Evolutionary conservation across 208 protist genomes (phyloP).

Genomic region (Angomonas deanei): DNA sequence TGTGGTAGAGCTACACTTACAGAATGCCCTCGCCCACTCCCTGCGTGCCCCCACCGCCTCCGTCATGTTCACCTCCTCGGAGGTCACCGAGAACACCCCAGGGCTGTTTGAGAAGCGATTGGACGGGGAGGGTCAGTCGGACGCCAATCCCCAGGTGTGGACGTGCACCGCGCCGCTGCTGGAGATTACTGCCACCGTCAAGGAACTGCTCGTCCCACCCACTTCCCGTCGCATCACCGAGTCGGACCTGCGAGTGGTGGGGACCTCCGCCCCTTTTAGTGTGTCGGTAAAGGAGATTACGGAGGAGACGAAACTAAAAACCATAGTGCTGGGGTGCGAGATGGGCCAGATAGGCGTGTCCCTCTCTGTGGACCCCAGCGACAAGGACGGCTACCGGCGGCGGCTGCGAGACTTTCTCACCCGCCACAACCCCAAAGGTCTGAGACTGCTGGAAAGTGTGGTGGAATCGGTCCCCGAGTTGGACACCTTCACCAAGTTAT

Average conservation of each 20-base stretch:
- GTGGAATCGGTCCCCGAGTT: slow-evolving; percentile 55
- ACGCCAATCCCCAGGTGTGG: slow-evolving; percentile 34
- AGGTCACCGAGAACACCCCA: slow-evolving; percentile 30
- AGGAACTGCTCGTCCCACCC: slow-evolving; percentile 18
- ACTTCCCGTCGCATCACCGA: slow-evolving; percentile 8
- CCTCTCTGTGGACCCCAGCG: slow-evolving; percentile 46
- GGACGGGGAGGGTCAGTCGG: slow-evolving; percentile 23
- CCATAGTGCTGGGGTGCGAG: slow-evolving; percentile 54
- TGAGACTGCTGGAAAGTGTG: slow-evolving; percentile 52
- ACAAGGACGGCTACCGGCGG: slow-evolving; percentile 39
- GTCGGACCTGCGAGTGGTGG: slow-evolving; percentile 24
- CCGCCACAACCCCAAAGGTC: slow-evolving; percentile 51
- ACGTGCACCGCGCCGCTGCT: slow-evolving; percentile 20
- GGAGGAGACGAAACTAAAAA: slow-evolving; percentile 53
- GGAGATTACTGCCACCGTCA: slow-evolving; percentile 48
- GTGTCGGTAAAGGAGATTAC: slow-evolving; percentile 47
- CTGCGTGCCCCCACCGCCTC: slow-evolving; percentile 25
- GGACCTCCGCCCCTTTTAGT: slow-evolving; percentile 25
- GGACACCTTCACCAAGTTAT: slow-evolving; percentile 77
- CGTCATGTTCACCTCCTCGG: slow-evolving; percentile 30
- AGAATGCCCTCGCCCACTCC: slow-evolving; percentile 19
- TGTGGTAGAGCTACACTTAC: slow-evolving; percentile 41
- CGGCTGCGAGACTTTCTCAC: slow-evolving; percentile 54
- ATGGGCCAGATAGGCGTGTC: slow-evolving; percentile 75
- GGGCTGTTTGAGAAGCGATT: slow-evolving; percentile 56